These are phyloP conservation scores for Conringia planisiliqua DNA, from an alignment of 345 rosid genomes.

Conservation along the genomic window DNA sequence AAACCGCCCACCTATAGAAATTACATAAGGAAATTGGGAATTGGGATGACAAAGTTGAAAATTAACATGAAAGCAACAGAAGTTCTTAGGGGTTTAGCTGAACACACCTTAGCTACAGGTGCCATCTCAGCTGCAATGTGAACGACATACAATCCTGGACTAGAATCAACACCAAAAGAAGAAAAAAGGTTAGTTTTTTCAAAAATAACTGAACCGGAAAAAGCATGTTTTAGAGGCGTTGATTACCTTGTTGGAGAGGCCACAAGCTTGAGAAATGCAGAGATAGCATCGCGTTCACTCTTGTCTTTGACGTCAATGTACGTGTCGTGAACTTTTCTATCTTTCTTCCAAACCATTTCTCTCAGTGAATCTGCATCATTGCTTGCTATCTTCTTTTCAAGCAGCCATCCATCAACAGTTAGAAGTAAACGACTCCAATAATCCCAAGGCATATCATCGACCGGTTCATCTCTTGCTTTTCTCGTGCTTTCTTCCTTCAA, in stretches of 20 bases:
- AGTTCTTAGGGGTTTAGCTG: constrained; percentile 16
- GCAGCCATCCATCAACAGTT: constrained; percentile 90
- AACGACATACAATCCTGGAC: constrained; percentile 78
- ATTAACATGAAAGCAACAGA: constrained; percentile 1
- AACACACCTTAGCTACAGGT: constrained; percentile 93
- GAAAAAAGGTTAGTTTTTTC: constrained; percentile 25
- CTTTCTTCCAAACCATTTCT: constrained; percentile 86
- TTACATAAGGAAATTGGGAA: not conserved
- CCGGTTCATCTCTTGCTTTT: constrained; percentile 55
- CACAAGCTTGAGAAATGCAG: constrained; percentile 58
- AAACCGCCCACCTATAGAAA: constrained; percentile 88
- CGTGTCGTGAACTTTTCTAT: constrained; percentile 52
- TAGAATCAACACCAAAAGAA: constrained; percentile 49
- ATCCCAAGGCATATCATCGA: constrained; percentile 80
- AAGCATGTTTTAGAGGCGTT: not conserved
- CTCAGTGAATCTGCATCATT: constrained; percentile 67
- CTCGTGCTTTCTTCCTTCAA: constrained; percentile 78
- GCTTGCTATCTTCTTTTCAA: constrained; percentile 70
- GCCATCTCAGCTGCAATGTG: constrained; percentile 99
- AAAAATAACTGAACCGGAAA: not conserved
- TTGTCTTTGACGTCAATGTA: constrained; percentile 64
- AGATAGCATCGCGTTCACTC: constrained; percentile 58
- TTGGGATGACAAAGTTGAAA: not conserved
- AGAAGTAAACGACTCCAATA: constrained; percentile 89
- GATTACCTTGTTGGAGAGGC: constrained; percentile 61